A percentile compares a stretch with the other conserved stretches of the same genome.
Conservation (phyloP, 2,329 filamentous ascomycete genomes). For the Byssochlamys sp. region DNA sequence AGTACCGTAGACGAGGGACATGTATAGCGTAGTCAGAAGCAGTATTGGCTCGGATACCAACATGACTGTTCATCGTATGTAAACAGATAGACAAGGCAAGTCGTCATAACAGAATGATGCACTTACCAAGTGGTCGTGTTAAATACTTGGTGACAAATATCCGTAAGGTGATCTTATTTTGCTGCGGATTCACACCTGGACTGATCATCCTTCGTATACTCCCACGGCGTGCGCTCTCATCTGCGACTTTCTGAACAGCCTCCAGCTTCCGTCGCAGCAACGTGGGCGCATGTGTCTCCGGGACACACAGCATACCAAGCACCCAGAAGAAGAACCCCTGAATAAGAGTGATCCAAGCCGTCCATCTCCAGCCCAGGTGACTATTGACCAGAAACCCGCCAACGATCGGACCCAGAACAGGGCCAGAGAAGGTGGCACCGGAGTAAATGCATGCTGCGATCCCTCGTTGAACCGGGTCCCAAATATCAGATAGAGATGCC, state of each 20-base stretch:
- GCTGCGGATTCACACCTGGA: slow-evolving; percentile 5
- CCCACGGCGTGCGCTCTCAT: not conserved
- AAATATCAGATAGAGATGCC: slow-evolving; percentile 13
- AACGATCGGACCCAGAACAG: slow-evolving; percentile 40
- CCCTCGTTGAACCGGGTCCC: not conserved
- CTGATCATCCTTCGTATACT: not conserved
- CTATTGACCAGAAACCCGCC: slow-evolving; percentile 43
- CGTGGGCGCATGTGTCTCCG: slow-evolving; percentile 26
- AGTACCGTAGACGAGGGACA: slow-evolving; percentile 20
- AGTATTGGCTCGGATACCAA: slow-evolving; percentile 18
- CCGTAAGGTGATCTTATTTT: not conserved
- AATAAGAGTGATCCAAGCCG: slow-evolving; percentile 47
- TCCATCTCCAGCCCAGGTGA: slow-evolving; percentile 49
- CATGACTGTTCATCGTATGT: slow-evolving; percentile 9
- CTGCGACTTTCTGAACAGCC: not conserved
- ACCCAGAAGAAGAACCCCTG: slow-evolving; percentile 34
- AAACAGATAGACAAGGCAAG: not conserved
- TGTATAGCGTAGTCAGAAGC: slow-evolving; percentile 19
- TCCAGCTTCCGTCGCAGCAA: not conserved
- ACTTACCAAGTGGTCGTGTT: not conserved
- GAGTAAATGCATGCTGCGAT: slow-evolving; percentile 37
- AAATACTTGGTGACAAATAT: not conserved
- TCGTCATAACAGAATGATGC: not conserved
- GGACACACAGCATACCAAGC: slow-evolving; percentile 38
- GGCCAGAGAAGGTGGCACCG: slow-evolving; percentile 41